Percentiles rank a stretch among this genome's conserved stretches.
These are phyloP conservation scores for Colletotrichum spinosum DNA, from an alignment of 2,329 filamentous ascomycete species.

Conservation along the genomic window DNA sequence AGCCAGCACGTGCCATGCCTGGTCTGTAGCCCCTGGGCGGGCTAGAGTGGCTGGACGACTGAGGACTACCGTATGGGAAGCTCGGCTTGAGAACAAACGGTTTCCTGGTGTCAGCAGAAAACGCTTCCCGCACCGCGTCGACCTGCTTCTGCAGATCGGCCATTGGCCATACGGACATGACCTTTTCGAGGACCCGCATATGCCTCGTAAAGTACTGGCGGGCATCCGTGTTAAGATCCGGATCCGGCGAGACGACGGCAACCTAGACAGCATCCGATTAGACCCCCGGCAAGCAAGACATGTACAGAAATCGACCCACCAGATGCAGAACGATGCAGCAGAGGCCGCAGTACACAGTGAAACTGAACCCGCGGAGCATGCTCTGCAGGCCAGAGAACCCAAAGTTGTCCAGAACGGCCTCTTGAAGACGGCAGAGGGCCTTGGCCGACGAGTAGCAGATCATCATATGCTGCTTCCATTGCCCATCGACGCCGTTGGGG, in stretches of 20 bases:
- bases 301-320: conserved; percentile 65
- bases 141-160: conserved; percentile 92
- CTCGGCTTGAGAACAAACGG: conserved; percentile 90
- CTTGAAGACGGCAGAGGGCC: conserved; percentile 85
- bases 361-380: conserved; percentile 95
- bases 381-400: conserved; percentile 85
- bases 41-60: conserved; percentile 71
- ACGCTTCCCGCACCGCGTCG: conserved; percentile 88
- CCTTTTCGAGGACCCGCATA: conserved; percentile 92
- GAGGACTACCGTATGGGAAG: conserved; percentile 88
- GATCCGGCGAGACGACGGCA: conserved; percentile 92
- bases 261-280: conserved; percentile 67
- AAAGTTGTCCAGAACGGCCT: conserved; percentile 81
- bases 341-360: conserved; percentile 91
- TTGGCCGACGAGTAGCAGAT: conserved; percentile 89
- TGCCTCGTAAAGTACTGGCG: conserved; percentile 91
- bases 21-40: conserved; percentile 68
- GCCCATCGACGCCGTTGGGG: conserved; percentile 74
- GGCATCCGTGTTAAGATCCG: conserved; percentile 85
- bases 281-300: neutral
- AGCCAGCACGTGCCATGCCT: conserved; percentile 57
- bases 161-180: conserved; percentile 86
- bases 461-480: conserved; percentile 90
- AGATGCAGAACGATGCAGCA: conserved; percentile 94
- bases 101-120: conserved; percentile 86